These are phyloP conservation scores for Chaetomium strumarium DNA, from an alignment of 2,329 filamentous ascomycete species.

Conservation along the genomic window DNA sequence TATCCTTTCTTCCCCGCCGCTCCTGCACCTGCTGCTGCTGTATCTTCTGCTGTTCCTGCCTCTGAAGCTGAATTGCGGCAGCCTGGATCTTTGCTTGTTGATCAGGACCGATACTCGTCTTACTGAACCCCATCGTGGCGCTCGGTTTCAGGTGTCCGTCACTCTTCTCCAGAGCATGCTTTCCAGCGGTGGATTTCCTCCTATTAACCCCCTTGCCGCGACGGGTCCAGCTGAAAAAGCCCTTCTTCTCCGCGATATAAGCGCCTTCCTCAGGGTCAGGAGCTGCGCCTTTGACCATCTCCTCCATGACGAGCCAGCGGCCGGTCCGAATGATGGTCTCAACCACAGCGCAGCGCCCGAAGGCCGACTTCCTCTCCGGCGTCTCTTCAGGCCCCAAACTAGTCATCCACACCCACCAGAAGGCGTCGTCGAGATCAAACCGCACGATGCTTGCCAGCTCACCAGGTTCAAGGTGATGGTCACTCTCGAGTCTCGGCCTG, in stretches of 20 bases:
- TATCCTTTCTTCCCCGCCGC: conserved; percentile 51
- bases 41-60: conserved; percentile 44
- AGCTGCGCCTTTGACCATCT: conserved; percentile 89
- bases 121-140: conserved; percentile 52
- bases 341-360: conserved; percentile 86
- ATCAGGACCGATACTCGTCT: conserved; percentile 79
- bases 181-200: conserved; percentile 60
- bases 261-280: conserved; percentile 77
- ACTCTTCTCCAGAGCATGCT: conserved; percentile 47
- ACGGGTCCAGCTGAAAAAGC: conserved; percentile 81
- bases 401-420: conserved; percentile 99
- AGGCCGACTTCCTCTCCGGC: conserved; percentile 77
- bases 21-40: conserved; percentile 30
- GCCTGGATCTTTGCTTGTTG: conserved; percentile 91
- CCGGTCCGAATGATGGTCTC: conserved; percentile 79
- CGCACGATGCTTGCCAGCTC: conserved; percentile 88
- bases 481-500: conserved; percentile 62
- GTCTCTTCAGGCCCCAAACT: conserved; percentile 91
- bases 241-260: conserved; percentile 93
- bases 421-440: conserved; percentile 86
- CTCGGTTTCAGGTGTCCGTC: conserved; percentile 39
- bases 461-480: conserved; percentile 71
- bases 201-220: conserved; percentile 58
- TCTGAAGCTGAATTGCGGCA: conserved; percentile 75
- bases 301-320: conserved; percentile 91